A percentile compares a stretch with the other conserved stretches of the same genome.
phyloP scores from a whole-genome alignment of 805 yeast species.

The Metschnikowia koreensis region DNA sequence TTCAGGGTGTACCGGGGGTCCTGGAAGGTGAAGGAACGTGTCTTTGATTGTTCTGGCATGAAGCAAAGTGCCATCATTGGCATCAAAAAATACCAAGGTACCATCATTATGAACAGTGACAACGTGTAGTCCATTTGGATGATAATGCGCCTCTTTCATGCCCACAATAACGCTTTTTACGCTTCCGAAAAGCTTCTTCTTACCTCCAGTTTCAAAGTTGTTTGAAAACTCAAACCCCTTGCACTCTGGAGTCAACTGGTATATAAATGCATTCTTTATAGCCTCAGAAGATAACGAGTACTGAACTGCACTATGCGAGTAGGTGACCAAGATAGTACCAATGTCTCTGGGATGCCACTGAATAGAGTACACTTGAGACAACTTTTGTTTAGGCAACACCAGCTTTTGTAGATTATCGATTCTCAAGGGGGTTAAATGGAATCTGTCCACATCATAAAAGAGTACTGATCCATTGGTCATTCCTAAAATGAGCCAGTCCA shows the following conservation, averaged over 20 bases:
- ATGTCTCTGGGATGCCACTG: constrained; percentile 89
- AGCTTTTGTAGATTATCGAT: constrained; percentile 69
- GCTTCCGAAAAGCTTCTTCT: constrained; percentile 39
- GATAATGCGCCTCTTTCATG: constrained; percentile 63
- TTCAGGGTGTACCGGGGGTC: constrained; percentile 22
- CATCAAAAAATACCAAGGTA: constrained; percentile 90
- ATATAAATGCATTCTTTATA: constrained; percentile 55
- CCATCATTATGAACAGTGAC: constrained; percentile 81
- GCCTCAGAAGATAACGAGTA: constrained; percentile 65
- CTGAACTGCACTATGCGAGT: constrained; percentile 63
- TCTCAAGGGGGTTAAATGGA: constrained; percentile 59
- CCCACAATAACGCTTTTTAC: constrained; percentile 34
- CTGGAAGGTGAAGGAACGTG: constrained; percentile 58
- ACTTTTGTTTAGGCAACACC: constrained; percentile 53
- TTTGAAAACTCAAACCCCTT: constrained; percentile 51
- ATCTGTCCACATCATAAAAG: constrained; percentile 81
- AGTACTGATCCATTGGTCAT: constrained; percentile 68
- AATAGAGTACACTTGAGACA: constrained; percentile 64
- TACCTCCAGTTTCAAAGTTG: constrained; percentile 35
- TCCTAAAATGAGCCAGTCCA: constrained; percentile 86
- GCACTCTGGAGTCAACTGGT: constrained; percentile 63
- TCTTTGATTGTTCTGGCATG: constrained; percentile 74
- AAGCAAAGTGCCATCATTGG: constrained; percentile 66
- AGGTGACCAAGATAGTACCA: constrained; percentile 72
- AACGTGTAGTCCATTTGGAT: constrained; percentile 88